Evolutionary conservation across 305 asterid species (phyloP).

Genomic region (Fraxinus baroniana): DNA sequence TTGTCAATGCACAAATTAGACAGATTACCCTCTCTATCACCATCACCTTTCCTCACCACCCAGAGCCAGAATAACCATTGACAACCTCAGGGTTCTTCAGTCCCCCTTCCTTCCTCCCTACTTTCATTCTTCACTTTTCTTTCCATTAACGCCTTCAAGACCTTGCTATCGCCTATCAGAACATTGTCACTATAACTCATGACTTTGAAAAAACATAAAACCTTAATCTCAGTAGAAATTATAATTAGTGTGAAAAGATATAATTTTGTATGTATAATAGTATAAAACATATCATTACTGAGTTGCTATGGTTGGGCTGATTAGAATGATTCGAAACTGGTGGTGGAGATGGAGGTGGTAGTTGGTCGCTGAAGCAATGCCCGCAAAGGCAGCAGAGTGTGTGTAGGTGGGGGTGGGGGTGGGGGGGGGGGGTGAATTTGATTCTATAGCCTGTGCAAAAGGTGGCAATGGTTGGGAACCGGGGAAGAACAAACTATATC

Average conservation of each 20-base stretch:
- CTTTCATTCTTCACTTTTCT: not conserved
- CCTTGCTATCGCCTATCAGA: not conserved
- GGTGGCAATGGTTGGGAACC: not conserved
- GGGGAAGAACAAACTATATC: not conserved
- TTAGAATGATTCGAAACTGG: not conserved
- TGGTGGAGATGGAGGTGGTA: not conserved
- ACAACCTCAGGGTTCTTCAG: not conserved
- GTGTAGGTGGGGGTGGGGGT: not conserved
- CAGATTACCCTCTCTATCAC: not conserved
- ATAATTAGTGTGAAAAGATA: no score
- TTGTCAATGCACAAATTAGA: not conserved
- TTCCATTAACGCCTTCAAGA: not conserved
- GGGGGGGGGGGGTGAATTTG: no score
- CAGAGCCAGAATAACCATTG: not conserved
- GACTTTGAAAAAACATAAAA: not conserved
- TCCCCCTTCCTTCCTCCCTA: not conserved
- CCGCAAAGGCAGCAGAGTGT: not conserved
- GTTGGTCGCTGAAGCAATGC: not conserved
- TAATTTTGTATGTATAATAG: not conserved
- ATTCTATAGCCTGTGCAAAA: no score
- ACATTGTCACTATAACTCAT: not conserved
- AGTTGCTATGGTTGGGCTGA: not conserved
- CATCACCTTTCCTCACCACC: not conserved
- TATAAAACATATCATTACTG: not conserved
- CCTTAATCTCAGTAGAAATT: not conserved